A percentile compares a stretch with the other conserved stretches of the same genome.
phyloP scores from a whole-genome alignment of 164 flowering plant species.

The Dillenia turbinata region DNA sequence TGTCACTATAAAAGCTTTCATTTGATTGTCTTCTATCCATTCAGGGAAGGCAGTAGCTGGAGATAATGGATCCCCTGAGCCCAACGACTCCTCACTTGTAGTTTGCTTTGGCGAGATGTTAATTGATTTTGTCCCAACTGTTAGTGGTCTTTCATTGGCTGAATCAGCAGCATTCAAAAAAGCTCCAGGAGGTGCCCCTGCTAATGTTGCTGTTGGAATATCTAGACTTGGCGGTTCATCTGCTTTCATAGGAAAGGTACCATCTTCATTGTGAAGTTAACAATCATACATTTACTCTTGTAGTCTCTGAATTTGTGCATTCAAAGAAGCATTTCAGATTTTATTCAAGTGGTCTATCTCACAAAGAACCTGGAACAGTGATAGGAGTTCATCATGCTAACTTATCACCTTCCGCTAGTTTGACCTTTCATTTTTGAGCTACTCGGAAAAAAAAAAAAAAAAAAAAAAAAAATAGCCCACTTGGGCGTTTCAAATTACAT shows the following conservation, averaged over 20 bases:
- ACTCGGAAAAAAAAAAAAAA: no score
- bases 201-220: constrained; percentile 96
- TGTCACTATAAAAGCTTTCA: neutral
- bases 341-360: no score
- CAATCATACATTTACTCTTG: no score
- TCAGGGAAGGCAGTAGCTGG: constrained; percentile 51
- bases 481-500: no score
- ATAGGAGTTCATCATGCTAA: no score
- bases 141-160: constrained; percentile 76
- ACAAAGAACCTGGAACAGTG: no score
- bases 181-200: constrained; percentile 99
- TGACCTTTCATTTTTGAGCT: no score
- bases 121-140: constrained; percentile 94
- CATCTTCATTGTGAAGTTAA: constrained; percentile 2
- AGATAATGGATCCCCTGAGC: constrained; percentile 32
- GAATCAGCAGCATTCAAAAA: constrained; percentile 93
- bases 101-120: constrained; percentile 97
- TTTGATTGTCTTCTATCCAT: neutral
- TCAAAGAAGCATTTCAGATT: no score
- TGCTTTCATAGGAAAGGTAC: constrained; percentile 95
- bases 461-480: no score
- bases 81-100: constrained; percentile 55
- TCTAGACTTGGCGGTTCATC: constrained; percentile 94
- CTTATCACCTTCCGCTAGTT: no score
- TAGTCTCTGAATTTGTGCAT: neutral